Evolutionary conservation across 306 rosid species (phyloP).

Genomic region (Fagus sylvatica): DNA sequence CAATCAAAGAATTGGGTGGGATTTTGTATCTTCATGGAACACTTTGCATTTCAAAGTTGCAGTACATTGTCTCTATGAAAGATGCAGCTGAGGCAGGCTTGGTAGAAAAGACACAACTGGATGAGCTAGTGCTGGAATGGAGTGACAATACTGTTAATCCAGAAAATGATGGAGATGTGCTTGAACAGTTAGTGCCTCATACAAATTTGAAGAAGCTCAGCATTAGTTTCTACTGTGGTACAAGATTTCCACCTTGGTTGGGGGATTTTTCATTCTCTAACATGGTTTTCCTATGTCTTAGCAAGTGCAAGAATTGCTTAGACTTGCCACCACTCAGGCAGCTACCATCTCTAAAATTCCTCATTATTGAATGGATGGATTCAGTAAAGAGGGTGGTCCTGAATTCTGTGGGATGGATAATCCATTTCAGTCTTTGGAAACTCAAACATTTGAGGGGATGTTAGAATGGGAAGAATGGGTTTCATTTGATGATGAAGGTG

Average conservation of each 20-base stretch:
- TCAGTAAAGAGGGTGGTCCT: too few relatives aligned
- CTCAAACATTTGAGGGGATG: too few relatives aligned
- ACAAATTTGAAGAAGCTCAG: not conserved
- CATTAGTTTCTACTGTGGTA: not conserved
- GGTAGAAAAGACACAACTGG: not conserved
- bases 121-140: not conserved
- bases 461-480: too few relatives aligned
- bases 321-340: too few relatives aligned
- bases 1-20: not conserved
- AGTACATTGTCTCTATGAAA: not conserved
- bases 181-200: not conserved
- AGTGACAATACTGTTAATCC: not conserved
- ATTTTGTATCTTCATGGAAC: not conserved
- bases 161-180: not conserved
- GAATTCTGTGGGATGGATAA: too few relatives aligned
- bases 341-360: too few relatives aligned
- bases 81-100: not conserved
- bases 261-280: not conserved
- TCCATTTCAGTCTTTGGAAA: too few relatives aligned
- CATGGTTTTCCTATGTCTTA: too few relatives aligned
- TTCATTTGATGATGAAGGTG: not conserved
- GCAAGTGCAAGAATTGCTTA: too few relatives aligned
- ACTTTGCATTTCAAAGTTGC: not conserved
- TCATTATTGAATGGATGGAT: too few relatives aligned
- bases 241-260: constrained; percentile 4